Evolutionary conservation across 2,329 filamentous ascomycete species (phyloP).

Genomic region (Cercospora nicotianae): DNA sequence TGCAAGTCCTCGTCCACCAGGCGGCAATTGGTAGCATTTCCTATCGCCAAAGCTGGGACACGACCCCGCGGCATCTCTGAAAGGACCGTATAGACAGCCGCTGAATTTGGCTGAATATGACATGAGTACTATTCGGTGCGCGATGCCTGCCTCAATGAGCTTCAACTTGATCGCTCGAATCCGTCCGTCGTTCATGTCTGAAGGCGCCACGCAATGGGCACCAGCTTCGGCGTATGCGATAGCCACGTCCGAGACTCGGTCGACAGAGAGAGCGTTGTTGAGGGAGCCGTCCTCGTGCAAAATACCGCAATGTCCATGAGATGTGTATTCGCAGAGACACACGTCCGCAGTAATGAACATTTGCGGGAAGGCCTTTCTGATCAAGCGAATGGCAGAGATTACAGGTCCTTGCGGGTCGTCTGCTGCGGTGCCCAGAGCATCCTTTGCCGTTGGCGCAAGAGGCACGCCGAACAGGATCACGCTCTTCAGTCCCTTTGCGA

Average conservation of each 20-base stretch:
- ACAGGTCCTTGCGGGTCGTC: constrained; percentile 93
- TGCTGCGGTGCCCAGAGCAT: constrained; percentile 85
- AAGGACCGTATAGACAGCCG: constrained; percentile 93
- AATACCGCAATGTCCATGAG: constrained; percentile 96
- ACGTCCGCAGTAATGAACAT: constrained; percentile 92
- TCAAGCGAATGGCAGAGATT: constrained; percentile 78
- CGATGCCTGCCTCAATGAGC: constrained; percentile 89
- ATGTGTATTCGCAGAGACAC: constrained; percentile 97
- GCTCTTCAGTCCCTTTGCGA: constrained; percentile 85
- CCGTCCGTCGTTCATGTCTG: constrained; percentile 98
- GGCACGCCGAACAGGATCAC: constrained; percentile 97
- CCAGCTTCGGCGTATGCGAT: constrained; percentile 93
- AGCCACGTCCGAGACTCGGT: constrained; percentile 96
- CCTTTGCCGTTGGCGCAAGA: constrained; percentile 75
- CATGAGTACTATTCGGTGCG: constrained; percentile 90
- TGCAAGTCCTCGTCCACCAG: constrained; percentile 86
- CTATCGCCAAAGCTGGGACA: constrained; percentile 89
- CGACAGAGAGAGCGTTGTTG: constrained; percentile 90
- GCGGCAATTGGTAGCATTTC: constrained; percentile 94
- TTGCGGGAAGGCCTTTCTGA: constrained; percentile 81
- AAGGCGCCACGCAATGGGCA: constrained; percentile 93
- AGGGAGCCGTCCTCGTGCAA: constrained; percentile 87
- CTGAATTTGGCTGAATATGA: constrained; percentile 98
- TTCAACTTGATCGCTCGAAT: constrained; percentile 98
- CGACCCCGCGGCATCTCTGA: constrained; percentile 93